Conservation (phyloP, 2,329 filamentous ascomycete genomes). For the Aspergillus sp. region DNA sequence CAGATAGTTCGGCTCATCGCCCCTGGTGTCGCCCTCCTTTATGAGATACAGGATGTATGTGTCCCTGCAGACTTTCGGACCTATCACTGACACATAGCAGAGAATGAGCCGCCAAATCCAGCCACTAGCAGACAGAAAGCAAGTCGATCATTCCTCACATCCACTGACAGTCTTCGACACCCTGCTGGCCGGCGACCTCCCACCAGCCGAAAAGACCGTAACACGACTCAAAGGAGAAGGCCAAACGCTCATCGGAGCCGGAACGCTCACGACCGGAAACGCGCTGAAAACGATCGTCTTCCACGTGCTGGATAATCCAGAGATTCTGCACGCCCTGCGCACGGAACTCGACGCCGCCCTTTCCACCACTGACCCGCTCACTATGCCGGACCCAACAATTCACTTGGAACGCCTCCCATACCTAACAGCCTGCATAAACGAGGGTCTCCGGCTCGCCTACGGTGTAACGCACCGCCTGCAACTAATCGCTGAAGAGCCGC, state of each 20-base stretch:
- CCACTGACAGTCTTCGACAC: constrained; percentile 6
- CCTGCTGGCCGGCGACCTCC: background rate
- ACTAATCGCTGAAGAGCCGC: constrained; percentile 6
- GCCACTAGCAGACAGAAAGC: background rate
- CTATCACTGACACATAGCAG: background rate
- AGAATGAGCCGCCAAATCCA: constrained; percentile 10
- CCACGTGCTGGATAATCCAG: constrained; percentile 1
- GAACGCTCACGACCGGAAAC: constrained; percentile 5
- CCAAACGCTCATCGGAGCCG: constrained; percentile 10
- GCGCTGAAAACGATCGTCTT: constrained; percentile 5
- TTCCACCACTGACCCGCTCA: background rate
- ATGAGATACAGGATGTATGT: constrained; percentile 10
- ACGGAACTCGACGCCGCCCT: background rate
- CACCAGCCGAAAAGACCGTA: constrained; percentile 4
- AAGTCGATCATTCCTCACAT: background rate
- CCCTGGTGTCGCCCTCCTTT: constrained; percentile 4
- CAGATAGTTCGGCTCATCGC: background rate
- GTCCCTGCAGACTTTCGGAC: background rate
- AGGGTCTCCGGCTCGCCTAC: constrained; percentile 7
- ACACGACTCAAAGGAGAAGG: constrained; percentile 8
- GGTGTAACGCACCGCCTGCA: constrained; percentile 7
- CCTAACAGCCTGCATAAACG: constrained; percentile 7
- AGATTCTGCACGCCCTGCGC: background rate
- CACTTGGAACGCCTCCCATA: constrained; percentile 1
- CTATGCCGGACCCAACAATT: background rate